Percentiles rank a stretch among this genome's conserved stretches.
These are phyloP conservation scores for Endocarpon pusillum DNA, from an alignment of 495 filamentous ascomycete species.

Conservation along the genomic window DNA sequence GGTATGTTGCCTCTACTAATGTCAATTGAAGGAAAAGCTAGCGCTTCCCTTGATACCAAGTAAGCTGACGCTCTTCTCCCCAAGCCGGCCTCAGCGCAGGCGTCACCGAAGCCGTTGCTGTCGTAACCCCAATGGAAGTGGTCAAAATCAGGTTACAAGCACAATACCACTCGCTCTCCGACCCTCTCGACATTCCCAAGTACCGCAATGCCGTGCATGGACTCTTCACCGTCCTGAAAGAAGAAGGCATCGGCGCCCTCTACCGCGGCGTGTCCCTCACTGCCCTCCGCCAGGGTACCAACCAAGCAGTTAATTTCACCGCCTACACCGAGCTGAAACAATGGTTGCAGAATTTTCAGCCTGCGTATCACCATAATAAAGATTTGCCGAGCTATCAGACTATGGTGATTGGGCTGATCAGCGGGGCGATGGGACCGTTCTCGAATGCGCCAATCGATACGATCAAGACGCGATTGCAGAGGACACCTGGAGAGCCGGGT, in stretches of 20 bases:
- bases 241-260: conserved; percentile 74
- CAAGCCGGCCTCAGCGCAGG: conserved; percentile 78
- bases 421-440: conserved; percentile 86
- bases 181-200: conserved; percentile 79
- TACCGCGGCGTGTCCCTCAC: conserved; percentile 91
- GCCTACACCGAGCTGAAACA: conserved; percentile 91
- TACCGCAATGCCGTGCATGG: conserved; percentile 97
- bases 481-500: conserved; percentile 65
- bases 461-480: conserved; percentile 94
- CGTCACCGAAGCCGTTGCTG: conserved; percentile 86
- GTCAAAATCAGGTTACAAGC: conserved; percentile 96
- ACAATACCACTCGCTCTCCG: conserved; percentile 87
- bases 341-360: conserved; percentile 49
- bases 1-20: conserved; percentile 34
- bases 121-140: conserved; percentile 98
- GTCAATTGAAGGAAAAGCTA: too few species aligned
- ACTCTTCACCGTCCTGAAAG: conserved; percentile 74
- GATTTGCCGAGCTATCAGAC: conserved; percentile 80
- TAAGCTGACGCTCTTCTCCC: too few species aligned
- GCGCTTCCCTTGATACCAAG: too few species aligned
- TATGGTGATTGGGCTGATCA: conserved; percentile 74
- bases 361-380: conserved; percentile 30
- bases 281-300: conserved; percentile 82
- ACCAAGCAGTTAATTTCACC: conserved; percentile 98
- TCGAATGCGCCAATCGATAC: conserved; percentile 97